Evolutionary conservation across 371 early-diverging fungal species (phyloP).

Genomic region (Mucor sp.): DNA sequence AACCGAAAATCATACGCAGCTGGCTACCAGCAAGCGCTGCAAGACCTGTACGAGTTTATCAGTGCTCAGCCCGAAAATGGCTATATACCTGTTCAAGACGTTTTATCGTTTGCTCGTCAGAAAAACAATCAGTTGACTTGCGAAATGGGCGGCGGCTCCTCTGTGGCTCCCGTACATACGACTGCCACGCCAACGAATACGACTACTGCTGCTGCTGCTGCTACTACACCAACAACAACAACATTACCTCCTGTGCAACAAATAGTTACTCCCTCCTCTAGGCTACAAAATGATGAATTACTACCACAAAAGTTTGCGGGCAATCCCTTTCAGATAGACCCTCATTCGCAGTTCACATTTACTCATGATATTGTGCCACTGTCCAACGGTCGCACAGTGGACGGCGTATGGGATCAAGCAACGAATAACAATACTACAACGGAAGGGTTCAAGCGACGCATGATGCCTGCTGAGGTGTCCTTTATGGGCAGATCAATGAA

Average conservation of each 20-base stretch:
- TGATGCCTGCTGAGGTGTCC: conserved; percentile 30
- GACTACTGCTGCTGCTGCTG: too few species aligned
- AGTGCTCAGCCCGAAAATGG: conserved; percentile 43
- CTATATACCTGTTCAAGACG: conserved; percentile 55
- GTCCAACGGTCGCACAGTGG: conserved; percentile 9
- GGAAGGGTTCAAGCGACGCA: conserved; percentile 36
- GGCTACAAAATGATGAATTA: not conserved
- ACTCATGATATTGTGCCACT: conserved; percentile 21
- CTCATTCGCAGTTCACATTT: conserved; percentile 51
- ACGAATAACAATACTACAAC: conserved; percentile 7
- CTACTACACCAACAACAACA: too few species aligned
- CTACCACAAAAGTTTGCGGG: conserved; percentile 10
- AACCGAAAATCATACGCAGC: conserved; percentile 61
- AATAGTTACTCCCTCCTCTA: not conserved
- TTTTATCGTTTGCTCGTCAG: conserved; percentile 54
- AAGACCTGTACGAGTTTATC: conserved; percentile 68
- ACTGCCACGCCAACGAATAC: not conserved
- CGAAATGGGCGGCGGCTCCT: conserved; percentile 24
- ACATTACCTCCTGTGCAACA: not conserved
- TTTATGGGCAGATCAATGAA: conserved; percentile 48
- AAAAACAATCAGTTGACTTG: conserved; percentile 47
- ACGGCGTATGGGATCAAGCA: conserved; percentile 19
- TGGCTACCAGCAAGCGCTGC: conserved; percentile 76
- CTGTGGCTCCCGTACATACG: not conserved
- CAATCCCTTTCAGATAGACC: conserved; percentile 48